A percentile compares a stretch with the other conserved stretches of the same genome.
Conservation (phyloP, 768 basidiomycete genomes). For the Gloeostereum incarnatum region DNA sequence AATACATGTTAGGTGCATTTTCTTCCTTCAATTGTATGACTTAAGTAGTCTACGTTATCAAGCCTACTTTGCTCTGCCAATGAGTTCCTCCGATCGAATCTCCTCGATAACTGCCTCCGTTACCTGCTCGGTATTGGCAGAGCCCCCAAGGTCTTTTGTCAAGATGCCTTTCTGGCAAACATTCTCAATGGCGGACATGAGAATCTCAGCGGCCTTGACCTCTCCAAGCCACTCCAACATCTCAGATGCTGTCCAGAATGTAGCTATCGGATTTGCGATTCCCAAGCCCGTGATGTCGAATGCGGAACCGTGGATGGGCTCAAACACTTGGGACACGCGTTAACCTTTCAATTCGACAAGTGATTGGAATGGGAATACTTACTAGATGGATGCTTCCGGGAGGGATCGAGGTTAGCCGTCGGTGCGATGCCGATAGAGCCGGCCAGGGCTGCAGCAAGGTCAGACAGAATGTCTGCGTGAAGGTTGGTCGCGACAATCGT, state of each 20-base stretch:
- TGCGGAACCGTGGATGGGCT: constrained; percentile 49
- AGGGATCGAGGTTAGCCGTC: constrained; percentile 39
- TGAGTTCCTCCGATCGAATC: too few species aligned
- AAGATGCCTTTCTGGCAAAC: constrained; percentile 12
- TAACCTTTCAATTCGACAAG: neutral
- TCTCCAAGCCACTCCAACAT: constrained; percentile 38
- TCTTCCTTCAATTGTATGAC: too few species aligned
- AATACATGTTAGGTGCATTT: too few species aligned
- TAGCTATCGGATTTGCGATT: constrained; percentile 45
- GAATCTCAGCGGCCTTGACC: constrained; percentile 25
- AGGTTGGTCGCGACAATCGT: constrained; percentile 48
- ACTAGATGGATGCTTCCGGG: constrained; percentile 8
- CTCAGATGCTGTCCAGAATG: constrained; percentile 45
- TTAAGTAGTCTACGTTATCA: too few species aligned
- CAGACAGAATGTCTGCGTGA: constrained; percentile 47
- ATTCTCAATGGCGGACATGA: constrained; percentile 31
- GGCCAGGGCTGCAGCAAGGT: constrained; percentile 44
- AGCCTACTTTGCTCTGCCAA: too few species aligned
- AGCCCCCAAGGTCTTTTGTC: constrained; percentile 7
- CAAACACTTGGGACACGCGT: constrained; percentile 22
- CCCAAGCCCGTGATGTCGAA: constrained; percentile 48
- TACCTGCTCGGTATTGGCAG: constrained; percentile 5
- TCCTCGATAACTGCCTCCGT: constrained; percentile 2
- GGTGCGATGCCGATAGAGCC: constrained; percentile 51
- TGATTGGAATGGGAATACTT: neutral